Base-by-base conservation (phyloP, 129 eudicot species). In the Flaveria sonorensis region DNA sequence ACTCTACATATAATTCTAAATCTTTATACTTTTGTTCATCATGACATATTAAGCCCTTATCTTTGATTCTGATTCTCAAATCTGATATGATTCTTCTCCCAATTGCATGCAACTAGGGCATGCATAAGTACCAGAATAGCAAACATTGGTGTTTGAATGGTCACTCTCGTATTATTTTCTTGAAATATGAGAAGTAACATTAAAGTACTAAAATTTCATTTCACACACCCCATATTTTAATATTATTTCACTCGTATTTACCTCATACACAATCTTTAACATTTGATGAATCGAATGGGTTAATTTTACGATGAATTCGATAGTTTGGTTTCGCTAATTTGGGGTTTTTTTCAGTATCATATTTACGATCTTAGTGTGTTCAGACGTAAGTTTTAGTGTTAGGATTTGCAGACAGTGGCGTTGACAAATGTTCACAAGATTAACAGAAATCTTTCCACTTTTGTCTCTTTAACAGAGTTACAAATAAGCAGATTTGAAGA, bases 401-500 rank as follows among this genome's bases (percentile, higher is more conserved):
- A 21, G 59, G 40, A 60, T 74, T 43, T 74, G 45, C 47, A 30
- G 59, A 43, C 50, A 51, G 20, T 51, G 77, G 55, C 68, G 67
- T 55, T 72, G 57, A 72, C 52, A 65, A 61, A 39, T 39, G 77
- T 23, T 63, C 32, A 30, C 77, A 62, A 71, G 18, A 71, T 71
- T 71, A 71, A 79, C 77, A 71, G 42, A 71, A 79, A 79, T 30
- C 53, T 70, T 26, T 11, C 59, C 77, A 70, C 63, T 57, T 78
- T n/a, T 70, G 3, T 56, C 71, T 6, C 23, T 55, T n/a, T 28
- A 68, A 76, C 24, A 65, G 66, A 65, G 80, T 39, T 76, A 73
- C 50, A 76, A 77, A 67, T 42, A 52, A 77, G 68, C 74, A 68
- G 82, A 79, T 79, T 79, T 48, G 52, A 60, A 32, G 70, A 61